phyloP scores from a whole-genome alignment of 768 basidiomycete species.

The Candolleomyces efflorescens region DNA sequence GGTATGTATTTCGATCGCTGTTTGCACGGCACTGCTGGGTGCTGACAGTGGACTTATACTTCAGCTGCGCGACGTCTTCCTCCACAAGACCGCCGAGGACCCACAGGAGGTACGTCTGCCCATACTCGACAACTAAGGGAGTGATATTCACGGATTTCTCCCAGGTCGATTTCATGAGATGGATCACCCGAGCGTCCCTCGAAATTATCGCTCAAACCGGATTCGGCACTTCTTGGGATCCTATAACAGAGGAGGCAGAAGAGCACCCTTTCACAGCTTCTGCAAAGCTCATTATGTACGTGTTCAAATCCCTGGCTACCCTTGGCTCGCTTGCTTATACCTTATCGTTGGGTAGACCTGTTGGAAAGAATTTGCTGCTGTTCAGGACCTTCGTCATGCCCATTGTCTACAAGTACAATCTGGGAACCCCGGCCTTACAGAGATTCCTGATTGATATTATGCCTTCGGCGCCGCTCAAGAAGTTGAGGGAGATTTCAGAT shows the following conservation, averaged over 20 bases:
- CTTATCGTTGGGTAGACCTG: background rate
- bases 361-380: slow-evolving; percentile 12
- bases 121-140: background rate
- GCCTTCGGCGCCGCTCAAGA: slow-evolving; percentile 26
- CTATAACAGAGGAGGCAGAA: slow-evolving; percentile 19
- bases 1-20: too few relatives aligned
- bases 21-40: too few relatives aligned
- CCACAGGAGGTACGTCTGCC: background rate
- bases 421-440: slow-evolving; percentile 23
- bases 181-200: slow-evolving; percentile 23
- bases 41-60: too few relatives aligned
- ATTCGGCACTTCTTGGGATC: slow-evolving; percentile 26
- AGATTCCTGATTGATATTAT: slow-evolving; percentile 26
- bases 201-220: slow-evolving; percentile 27
- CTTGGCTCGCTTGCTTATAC: background rate
- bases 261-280: slow-evolving; percentile 27
- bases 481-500: slow-evolving; percentile 26
- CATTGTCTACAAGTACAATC: slow-evolving; percentile 20
- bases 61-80: background rate
- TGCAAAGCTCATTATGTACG: slow-evolving; percentile 28
- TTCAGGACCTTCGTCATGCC: slow-evolving; percentile 19
- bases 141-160: background rate
- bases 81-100: background rate
- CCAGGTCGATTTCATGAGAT: slow-evolving; percentile 11
- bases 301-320: background rate